A percentile compares a stretch with the other conserved stretches of the same genome.
Evolutionary conservation across 2,329 filamentous ascomycete species (phyloP).

Genomic region (Botryotinia globosa): DNA sequence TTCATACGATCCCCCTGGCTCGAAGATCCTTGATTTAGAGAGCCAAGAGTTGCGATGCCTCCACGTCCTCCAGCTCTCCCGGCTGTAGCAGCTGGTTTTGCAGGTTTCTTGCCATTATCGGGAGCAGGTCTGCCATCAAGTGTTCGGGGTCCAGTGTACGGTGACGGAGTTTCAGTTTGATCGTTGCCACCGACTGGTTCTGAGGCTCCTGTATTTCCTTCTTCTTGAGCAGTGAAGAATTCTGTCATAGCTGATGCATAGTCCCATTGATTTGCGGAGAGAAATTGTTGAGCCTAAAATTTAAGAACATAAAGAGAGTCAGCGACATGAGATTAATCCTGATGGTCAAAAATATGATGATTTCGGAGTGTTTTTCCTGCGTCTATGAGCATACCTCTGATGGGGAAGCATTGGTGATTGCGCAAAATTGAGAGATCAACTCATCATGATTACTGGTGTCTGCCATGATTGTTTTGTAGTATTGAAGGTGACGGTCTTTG

Average conservation of each 20-base stretch:
- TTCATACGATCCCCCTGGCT: conserved; percentile 50
- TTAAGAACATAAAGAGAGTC: not conserved
- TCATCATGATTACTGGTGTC: conserved; percentile 43
- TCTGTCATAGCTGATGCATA: conserved; percentile 59
- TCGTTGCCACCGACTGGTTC: conserved; percentile 44
- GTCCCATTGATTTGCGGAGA: conserved; percentile 65
- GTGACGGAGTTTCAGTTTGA: conserved; percentile 34
- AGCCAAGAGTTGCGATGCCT: conserved; percentile 60
- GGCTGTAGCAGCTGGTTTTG: conserved; percentile 26
- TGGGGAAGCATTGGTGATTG: conserved; percentile 51
- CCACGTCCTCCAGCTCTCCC: conserved; percentile 33
- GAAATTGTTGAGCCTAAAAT: conserved; percentile 62
- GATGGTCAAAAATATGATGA: not conserved
- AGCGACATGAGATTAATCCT: not conserved
- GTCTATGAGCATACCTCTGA: conserved; percentile 44
- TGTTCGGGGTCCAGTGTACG: conserved; percentile 60
- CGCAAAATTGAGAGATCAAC: conserved; percentile 52
- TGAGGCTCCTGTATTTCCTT: conserved; percentile 45
- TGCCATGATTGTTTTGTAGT: conserved; percentile 37
- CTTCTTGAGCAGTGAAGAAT: conserved; percentile 59
- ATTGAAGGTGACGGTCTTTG: conserved; percentile 24
- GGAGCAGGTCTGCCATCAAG: conserved; percentile 60
- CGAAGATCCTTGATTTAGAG: conserved; percentile 36
- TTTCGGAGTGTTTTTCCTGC: not conserved
- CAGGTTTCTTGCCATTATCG: conserved; percentile 24